A percentile compares a stretch with the other conserved stretches of the same genome.
Conservation (phyloP, 1,139 yeast species). For the Geotrichum bryndzae region DNA sequence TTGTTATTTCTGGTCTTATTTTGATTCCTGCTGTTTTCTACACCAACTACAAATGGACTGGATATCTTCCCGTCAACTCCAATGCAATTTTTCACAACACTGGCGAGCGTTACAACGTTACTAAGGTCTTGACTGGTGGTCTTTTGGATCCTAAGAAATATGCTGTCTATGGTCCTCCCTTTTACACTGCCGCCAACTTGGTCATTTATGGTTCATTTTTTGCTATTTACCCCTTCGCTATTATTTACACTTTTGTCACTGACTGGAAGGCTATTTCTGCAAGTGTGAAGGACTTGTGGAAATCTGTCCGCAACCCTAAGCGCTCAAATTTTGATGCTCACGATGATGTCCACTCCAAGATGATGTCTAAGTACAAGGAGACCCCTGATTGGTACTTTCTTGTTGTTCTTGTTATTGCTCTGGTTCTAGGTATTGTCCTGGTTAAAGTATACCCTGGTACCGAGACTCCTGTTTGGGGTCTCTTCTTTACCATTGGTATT, state of each 20-base stretch:
- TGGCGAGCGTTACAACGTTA: slow-evolving; percentile 43
- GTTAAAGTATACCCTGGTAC: slow-evolving; percentile 42
- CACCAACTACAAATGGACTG: slow-evolving; percentile 48
- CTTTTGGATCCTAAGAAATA: slow-evolving; percentile 31
- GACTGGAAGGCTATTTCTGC: slow-evolving; percentile 21
- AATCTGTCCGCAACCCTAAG: slow-evolving; percentile 31
- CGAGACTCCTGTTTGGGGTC: slow-evolving; percentile 46
- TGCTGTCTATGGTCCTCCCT: slow-evolving; percentile 44
- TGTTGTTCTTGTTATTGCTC: slow-evolving; percentile 41
- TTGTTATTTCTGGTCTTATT: slow-evolving; percentile 38
- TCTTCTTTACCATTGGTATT: slow-evolving; percentile 51
- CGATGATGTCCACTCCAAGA: slow-evolving; percentile 23
- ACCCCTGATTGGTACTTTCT: slow-evolving; percentile 59
- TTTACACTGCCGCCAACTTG: slow-evolving; percentile 37
- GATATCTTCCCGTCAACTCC: slow-evolving; percentile 49
- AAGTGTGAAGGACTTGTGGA: slow-evolving; percentile 18
- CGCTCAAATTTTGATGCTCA: slow-evolving; percentile 31
- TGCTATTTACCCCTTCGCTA: slow-evolving; percentile 27
- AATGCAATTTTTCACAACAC: slow-evolving; percentile 45
- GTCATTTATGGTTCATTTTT: slow-evolving; percentile 35
- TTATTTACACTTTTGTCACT: slow-evolving; percentile 22
- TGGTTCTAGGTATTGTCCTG: slow-evolving; percentile 45
- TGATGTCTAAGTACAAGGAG: slow-evolving; percentile 50
- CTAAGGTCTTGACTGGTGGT: slow-evolving; percentile 39
- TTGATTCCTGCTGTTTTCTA: slow-evolving; percentile 44